Evolutionary conservation across 106 monocot genomes (phyloP).

Genomic region (Phalaenopsis equestris): DNA sequence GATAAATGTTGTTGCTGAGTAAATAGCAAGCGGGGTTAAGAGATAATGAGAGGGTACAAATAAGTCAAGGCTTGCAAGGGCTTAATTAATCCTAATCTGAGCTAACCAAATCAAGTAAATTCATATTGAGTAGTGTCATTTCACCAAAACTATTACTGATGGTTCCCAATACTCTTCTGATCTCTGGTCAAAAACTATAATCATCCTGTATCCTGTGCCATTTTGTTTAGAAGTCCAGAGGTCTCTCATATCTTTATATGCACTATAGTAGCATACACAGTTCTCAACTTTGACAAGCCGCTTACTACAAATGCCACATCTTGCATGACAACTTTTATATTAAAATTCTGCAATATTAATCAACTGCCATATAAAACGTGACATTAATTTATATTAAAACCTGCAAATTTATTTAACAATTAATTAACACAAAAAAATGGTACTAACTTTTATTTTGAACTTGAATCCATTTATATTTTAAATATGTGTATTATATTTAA

Average conservation of each 20-base stretch:
- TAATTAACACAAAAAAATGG: neutral
- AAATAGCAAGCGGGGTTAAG: neutral
- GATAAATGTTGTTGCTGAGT: neutral
- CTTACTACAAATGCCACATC: neutral
- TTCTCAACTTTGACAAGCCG: neutral
- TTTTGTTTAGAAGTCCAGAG: neutral
- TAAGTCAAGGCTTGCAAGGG: neutral
- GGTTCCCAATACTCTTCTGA: neutral
- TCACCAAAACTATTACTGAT: neutral
- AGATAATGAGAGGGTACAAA: neutral
- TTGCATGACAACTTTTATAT: neutral
- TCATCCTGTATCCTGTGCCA: neutral
- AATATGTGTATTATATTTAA: neutral
- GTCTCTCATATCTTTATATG: neutral
- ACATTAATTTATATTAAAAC: neutral
- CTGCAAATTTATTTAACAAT: neutral
- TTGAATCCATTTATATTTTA: neutral
- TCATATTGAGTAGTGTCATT: neutral
- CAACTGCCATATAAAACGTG: neutral
- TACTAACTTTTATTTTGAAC: neutral
- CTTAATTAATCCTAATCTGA: neutral
- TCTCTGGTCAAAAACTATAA: neutral
- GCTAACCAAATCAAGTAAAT: neutral
- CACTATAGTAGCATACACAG: neutral
- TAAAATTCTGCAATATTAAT: neutral